Evolutionary conservation across 305 asterid genomes (phyloP).

Genomic region (Stenogyne calaminthoides): DNA sequence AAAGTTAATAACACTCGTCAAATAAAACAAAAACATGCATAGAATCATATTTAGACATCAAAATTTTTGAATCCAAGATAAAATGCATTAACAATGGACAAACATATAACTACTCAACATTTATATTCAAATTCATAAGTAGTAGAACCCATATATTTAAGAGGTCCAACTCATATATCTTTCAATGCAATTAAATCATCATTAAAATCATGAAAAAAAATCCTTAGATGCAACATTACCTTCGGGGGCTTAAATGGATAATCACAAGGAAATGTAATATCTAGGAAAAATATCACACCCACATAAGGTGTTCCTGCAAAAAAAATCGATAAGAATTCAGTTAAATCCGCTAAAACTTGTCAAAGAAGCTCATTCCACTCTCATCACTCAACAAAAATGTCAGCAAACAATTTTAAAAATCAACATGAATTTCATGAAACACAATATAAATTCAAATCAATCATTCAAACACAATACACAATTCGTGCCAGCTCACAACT

Average conservation of each 20-base stretch:
- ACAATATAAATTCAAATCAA: not conserved
- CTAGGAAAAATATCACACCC: constrained; percentile 87
- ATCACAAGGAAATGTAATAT: constrained; percentile 80
- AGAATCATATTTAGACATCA: not conserved
- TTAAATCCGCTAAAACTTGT: constrained; percentile 10
- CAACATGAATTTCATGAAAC: constrained; percentile 4
- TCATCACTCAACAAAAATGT: constrained; percentile 4
- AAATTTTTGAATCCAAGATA: not conserved
- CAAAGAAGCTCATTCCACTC: constrained; percentile 10
- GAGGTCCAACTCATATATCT: not conserved
- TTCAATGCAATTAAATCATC: not conserved
- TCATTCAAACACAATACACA: not conserved
- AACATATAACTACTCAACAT: not conserved
- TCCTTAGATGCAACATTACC: constrained; percentile 49
- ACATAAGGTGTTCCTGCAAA: constrained; percentile 87
- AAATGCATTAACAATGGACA: not conserved
- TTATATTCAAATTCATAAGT: not conserved
- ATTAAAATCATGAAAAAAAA: not conserved
- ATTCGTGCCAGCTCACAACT: not conserved
- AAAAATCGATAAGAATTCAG: constrained; percentile 15
- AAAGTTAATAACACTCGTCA: not conserved
- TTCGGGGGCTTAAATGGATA: constrained; percentile 91
- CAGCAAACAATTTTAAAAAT: not conserved
- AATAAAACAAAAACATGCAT: not conserved
- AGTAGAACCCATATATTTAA: not conserved